Percentiles rank a stretch among this genome's conserved stretches.
Evolutionary conservation across 257 asterid species (phyloP).

Genomic region (Anisodus acutangulus): DNA sequence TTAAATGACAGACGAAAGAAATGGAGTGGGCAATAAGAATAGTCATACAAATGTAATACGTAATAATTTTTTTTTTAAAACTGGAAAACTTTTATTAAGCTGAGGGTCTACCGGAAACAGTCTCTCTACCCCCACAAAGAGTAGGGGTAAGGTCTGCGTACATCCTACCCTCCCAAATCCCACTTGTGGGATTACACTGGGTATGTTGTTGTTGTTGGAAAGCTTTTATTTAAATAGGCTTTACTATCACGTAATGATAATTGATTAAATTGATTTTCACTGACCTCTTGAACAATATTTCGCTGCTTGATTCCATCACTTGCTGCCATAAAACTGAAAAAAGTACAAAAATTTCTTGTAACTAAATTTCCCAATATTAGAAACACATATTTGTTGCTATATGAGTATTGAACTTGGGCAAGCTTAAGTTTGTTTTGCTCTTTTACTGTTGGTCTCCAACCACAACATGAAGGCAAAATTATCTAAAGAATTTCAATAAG

Average conservation of each 20-base stretch:
- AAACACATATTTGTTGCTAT: neutral
- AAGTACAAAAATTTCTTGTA: constrained; percentile 1
- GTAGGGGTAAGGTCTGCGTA: too few species aligned
- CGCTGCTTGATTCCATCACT: constrained; percentile 81
- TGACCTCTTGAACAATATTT: constrained; percentile 71
- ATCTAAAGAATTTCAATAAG: neutral
- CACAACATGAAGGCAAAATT: neutral
- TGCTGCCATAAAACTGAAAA: constrained; percentile 76
- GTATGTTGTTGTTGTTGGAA: too few species aligned
- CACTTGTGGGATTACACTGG: too few species aligned
- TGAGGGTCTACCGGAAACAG: too few species aligned
- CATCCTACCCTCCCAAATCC: too few species aligned
- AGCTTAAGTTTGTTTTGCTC: neutral
- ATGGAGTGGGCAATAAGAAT: neutral
- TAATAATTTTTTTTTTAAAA: too few species aligned
- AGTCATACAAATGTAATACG: neutral
- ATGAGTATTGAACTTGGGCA: neutral
- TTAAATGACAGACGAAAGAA: neutral
- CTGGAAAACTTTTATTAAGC: too few species aligned
- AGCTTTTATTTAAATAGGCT: too few species aligned
- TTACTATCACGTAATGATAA: neutral
- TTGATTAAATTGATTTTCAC: constrained; percentile 13
- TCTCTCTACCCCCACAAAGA: too few species aligned
- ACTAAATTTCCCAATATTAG: neutral
- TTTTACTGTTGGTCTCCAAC: neutral